Base-by-base conservation (phyloP, 169 alveolate species). In the Plasmodium knowlesi region DNA sequence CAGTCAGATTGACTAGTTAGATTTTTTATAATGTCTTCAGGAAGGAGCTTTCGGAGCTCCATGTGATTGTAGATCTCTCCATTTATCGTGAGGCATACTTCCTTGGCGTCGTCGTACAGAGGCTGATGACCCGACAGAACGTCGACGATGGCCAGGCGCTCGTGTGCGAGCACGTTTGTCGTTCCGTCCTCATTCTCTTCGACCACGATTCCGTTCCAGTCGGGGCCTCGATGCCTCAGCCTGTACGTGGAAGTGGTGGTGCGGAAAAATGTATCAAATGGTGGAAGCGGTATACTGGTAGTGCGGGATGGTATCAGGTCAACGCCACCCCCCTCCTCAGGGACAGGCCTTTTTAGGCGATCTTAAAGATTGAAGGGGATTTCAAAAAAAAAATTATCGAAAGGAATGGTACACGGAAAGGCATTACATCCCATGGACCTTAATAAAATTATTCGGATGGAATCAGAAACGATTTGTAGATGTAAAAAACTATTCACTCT, bases 181-280 rank as follows among this genome's bases (percentile, higher is more conserved):
- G 93, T 86, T 37, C 86, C 88, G 43, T 86, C 93, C 14, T 78
- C 81, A 25, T 92, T 88, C 25, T 81, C 73, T 25, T 82, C 92
- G 39, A 90, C 71, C 32, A 88, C 92, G 25, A 90, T 72, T 9
- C 95, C 95, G 57, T 94, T 94, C 96, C 96, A 89, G 78, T 96
- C 97, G n/a, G 97, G 97, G 28, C 97, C 97, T 50, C 97, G 90
- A 76, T 96, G 97, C 71, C 97, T 86, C 28, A 89, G 53, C 90
- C 95, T 96, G 73, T 1, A 57, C 0, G 39, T n/a, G n/a, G 72
- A 67, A 14, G 54, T 12, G 54, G 54, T 12, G 54, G n/a, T n/a
- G n/a, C n/a, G n/a, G n/a, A n/a, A n/a, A n/a, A n/a, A n/a, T n/a
- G n/a, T n/a, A n/a, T n/a, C n/a, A n/a, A n/a, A n/a, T n/a, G n/a